Conservation (phyloP, 31 red algal species). For the Odonthalia washingtoniensis region DNA sequence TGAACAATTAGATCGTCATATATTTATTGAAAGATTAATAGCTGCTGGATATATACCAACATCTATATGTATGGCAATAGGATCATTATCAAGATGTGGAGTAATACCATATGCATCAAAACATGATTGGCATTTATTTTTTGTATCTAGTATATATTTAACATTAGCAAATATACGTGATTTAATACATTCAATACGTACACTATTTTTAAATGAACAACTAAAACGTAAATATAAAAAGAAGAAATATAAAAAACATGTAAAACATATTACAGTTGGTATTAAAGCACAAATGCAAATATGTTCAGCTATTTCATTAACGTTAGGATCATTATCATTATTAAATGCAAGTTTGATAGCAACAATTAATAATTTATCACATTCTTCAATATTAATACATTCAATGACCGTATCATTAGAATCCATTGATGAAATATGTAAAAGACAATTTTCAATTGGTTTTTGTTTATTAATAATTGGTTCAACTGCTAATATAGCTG, state of each 20-base stretch:
- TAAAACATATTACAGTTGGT: background rate
- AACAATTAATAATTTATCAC: background rate
- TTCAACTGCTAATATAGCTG: constrained; percentile 17
- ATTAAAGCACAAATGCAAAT: constrained; percentile 55
- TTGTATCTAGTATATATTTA: constrained; percentile 42
- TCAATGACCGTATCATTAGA: too few relatives aligned
- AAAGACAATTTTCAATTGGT: constrained; percentile 37
- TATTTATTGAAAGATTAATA: constrained; percentile 44
- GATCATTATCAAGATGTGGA: constrained; percentile 25
- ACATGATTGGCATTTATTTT: constrained; percentile 32
- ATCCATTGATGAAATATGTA: constrained; percentile 14
- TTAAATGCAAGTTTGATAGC: constrained; percentile 53
- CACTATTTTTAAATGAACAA: constrained; percentile 21
- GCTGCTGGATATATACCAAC: constrained; percentile 40
- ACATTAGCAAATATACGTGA: constrained; percentile 47
- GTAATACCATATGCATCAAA: constrained; percentile 39
- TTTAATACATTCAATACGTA: constrained; percentile 30
- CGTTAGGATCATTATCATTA: constrained; percentile 50
- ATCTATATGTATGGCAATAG: constrained; percentile 49
- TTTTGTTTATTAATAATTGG: constrained; percentile 55
- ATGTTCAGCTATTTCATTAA: constrained; percentile 34
- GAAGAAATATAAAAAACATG: background rate
- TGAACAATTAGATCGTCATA: constrained; percentile 39
- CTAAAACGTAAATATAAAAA: background rate
- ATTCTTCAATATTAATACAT: too few relatives aligned